Base-by-base conservation (phyloP, 768 basidiomycete species). In the Lentinus brumalis region DNA sequence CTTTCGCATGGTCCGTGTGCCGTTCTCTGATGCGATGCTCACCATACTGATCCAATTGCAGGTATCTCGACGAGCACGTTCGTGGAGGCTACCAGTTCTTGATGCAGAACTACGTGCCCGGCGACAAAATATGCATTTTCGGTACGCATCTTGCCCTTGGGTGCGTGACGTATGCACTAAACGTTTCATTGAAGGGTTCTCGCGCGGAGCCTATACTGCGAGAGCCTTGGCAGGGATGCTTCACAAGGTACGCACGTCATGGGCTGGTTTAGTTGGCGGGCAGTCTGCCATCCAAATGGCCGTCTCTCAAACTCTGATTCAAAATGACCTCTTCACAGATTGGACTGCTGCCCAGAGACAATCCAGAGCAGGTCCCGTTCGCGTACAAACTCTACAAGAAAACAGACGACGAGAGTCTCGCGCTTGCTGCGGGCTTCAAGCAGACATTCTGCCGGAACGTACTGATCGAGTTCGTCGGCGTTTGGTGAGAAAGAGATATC, bases 191-290 rank as follows among this genome's bases (percentile, higher is more conserved):
- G 15, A 69, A 86, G 91, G 92, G 0, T 95, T 94, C 69, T 93
- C 91, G 50, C 82, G 92, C 35, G 85, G 86, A 15, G 82, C 82
- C 3, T 88, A 85, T 69, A 85, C 86, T 8, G 81, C 79, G 11
- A 82, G 93, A 57, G 91, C 91, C 6, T 76, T 92, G 16, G 92
- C 86, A 4, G 92, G 91, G 8, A 82, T 91, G 76, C 70, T 94
- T 5, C 74, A 87, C 74, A 91, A 90, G 78, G 88, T 86, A 38
- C 49, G 70, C 30, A 26, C 11, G 15, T 29, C 7, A 11, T 3
- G 35, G 6, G 7, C 7, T 35, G 11, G 35, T 35, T 11, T 26
- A 26, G 21, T 26, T 26, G 21, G 21, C 21, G 21, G 35, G 35
- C 1, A 11, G 35, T 11, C 35, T 49, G 18, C 14, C 39, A 47